These are phyloP conservation scores for Phylloporus arenicola DNA, from an alignment of 768 basidiomycete genomes.

Conservation along the genomic window DNA sequence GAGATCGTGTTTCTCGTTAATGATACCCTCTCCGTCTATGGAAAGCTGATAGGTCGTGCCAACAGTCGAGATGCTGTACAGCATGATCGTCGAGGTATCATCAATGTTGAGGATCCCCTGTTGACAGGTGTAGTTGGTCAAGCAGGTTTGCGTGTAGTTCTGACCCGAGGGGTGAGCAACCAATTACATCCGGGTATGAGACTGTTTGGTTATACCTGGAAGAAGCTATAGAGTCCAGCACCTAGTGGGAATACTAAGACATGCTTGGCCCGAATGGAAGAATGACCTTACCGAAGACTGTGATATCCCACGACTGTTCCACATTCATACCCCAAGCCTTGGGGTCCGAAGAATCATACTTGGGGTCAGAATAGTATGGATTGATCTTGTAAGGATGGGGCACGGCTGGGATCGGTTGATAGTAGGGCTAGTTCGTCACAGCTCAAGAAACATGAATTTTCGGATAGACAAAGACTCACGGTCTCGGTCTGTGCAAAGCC, in stretches of 20 bases:
- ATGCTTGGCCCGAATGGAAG: background rate
- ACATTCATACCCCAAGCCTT: conserved; percentile 43
- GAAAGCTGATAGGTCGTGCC: conserved; percentile 40
- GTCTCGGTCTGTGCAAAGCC: conserved; percentile 52
- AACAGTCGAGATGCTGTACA: conserved; percentile 47
- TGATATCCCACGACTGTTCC: conserved; percentile 36
- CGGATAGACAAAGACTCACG: conserved; percentile 17
- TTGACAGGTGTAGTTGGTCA: conserved; percentile 37
- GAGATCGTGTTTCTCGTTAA: conserved; percentile 32
- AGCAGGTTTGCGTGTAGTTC: conserved; percentile 39
- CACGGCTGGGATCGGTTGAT: conserved; percentile 41
- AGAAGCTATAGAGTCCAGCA: conserved; percentile 51
- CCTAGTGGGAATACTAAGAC: conserved; percentile 24
- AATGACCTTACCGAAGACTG: conserved; percentile 37
- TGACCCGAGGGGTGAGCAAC: conserved; percentile 14
- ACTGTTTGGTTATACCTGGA: conserved; percentile 30
- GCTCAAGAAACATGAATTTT: background rate
- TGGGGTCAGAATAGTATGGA: conserved; percentile 36
- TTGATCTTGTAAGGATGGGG: conserved; percentile 39
- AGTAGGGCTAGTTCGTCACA: conserved; percentile 38
- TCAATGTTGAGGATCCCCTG: conserved; percentile 40
- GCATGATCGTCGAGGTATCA: conserved; percentile 33
- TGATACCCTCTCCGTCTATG: conserved; percentile 31
- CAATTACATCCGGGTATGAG: background rate
- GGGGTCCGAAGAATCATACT: conserved; percentile 25